phyloP scores from a whole-genome alignment of 176 grass and related monocot species.

The Metroxylon sagu region DNA sequence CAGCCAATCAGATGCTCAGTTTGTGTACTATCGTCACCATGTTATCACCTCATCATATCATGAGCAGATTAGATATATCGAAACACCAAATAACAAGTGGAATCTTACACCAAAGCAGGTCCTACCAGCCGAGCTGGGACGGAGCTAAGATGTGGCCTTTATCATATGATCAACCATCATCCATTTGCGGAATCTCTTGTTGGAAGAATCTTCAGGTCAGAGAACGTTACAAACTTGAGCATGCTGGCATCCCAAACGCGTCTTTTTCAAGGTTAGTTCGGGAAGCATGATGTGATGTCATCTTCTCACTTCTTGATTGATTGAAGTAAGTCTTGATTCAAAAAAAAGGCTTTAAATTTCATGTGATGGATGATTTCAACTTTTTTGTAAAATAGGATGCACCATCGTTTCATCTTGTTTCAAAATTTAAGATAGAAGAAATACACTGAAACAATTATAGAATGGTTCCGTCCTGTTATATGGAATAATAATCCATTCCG shows the following conservation, averaged over 20 bases:
- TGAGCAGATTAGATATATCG: constrained; percentile 6
- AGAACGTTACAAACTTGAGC: constrained; percentile 20
- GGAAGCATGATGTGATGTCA: not conserved
- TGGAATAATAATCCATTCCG: too few species aligned
- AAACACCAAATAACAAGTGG: constrained; percentile 11
- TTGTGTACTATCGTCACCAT: constrained; percentile 22
- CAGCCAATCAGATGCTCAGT: constrained; percentile 18
- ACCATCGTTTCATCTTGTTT: too few species aligned
- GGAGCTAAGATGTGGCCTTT: constrained; percentile 19
- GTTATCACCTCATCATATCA: constrained; percentile 19
- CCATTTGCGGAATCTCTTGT: constrained; percentile 24
- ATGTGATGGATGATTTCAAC: too few species aligned
- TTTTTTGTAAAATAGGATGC: too few species aligned
- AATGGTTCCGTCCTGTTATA: too few species aligned
- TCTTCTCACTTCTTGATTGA: not conserved
- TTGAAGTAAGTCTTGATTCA: too few species aligned
- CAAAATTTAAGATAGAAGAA: too few species aligned
- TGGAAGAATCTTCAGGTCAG: constrained; percentile 18
- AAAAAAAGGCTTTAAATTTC: too few species aligned
- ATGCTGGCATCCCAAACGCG: constrained; percentile 19
- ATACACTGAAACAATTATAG: too few species aligned
- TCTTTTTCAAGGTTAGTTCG: constrained; percentile 23
- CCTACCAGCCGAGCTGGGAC: constrained; percentile 9
- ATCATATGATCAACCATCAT: constrained; percentile 22
- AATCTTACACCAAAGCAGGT: constrained; percentile 12